Conservation (phyloP, 371 early-diverging fungal genomes). For the Choanephora cucurbitarum region DNA sequence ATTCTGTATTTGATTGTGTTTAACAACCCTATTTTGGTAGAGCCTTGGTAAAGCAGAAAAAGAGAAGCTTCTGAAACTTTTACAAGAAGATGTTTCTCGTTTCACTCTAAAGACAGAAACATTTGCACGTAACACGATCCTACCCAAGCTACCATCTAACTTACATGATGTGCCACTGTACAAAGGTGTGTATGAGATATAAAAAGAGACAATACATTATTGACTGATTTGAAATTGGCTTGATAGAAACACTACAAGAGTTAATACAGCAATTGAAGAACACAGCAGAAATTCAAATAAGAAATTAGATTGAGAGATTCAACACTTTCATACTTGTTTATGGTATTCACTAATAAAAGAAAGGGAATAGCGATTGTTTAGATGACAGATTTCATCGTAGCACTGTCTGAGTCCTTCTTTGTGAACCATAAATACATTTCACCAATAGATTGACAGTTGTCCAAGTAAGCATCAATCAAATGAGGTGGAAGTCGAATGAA, state of each 20-base stretch:
- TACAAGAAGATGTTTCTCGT: conserved; percentile 4
- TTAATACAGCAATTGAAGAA: conserved; percentile 10
- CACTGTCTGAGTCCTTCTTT: conserved; percentile 23
- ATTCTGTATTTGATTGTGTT: too few species aligned
- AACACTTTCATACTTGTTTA: too few species aligned
- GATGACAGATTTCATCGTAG: conserved; percentile 9
- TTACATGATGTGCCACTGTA: conserved; percentile 35
- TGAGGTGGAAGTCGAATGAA: conserved; percentile 36
- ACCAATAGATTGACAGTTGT: conserved; percentile 36
- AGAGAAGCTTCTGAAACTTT: background rate
- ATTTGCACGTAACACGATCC: conserved; percentile 19
- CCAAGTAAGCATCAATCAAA: conserved; percentile 39
- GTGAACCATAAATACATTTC: conserved; percentile 55
- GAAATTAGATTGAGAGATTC: too few species aligned
- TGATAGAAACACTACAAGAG: too few species aligned
- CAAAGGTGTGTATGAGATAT: conserved; percentile 34
- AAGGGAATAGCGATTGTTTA: too few species aligned
- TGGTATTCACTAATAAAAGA: too few species aligned
- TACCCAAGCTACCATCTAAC: conserved; percentile 40
- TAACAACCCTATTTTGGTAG: background rate
- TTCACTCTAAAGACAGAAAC: conserved; percentile 12
- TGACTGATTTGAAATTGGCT: too few species aligned
- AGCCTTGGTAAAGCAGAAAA: background rate
- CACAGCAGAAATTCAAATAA: too few species aligned
- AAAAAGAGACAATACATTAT: too few species aligned